phyloP scores from a whole-genome alignment of 73 alveolate species.

The Stentor roeselii region DNA sequence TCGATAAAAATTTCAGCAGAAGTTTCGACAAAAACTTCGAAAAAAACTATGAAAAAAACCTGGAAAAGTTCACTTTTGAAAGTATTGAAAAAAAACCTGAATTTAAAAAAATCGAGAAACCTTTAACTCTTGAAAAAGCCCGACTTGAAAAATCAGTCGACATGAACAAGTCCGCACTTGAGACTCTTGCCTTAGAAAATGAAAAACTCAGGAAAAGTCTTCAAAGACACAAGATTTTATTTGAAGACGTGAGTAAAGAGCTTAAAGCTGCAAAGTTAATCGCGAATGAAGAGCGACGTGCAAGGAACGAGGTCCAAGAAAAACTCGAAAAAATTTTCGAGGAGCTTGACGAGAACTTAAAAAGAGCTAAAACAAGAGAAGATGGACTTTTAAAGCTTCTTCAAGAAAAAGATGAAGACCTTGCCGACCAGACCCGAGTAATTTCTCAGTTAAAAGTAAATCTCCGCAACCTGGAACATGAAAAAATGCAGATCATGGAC shows the following conservation, averaged over 20 bases:
- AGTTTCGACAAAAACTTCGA: no score
- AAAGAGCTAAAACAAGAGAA: background rate
- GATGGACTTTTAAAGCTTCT: background rate
- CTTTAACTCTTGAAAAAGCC: background rate
- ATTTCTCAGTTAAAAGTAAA: background rate
- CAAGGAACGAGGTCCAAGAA: background rate
- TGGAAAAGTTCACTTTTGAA: no score
- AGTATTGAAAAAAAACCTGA: background rate
- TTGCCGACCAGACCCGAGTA: background rate
- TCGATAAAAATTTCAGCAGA: no score
- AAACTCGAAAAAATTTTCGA: background rate
- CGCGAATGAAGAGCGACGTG: background rate
- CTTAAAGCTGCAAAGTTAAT: background rate
- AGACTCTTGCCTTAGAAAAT: background rate
- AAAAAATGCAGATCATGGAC: constrained; percentile 4
- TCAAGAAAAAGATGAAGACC: constrained; percentile 2
- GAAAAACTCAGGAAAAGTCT: background rate
- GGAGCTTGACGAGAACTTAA: background rate
- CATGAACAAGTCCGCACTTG: background rate
- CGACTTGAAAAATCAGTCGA: background rate
- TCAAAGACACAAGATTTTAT: background rate
- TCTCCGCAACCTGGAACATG: background rate
- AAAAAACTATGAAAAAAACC: no score
- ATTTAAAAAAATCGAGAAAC: background rate
- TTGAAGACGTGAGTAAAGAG: background rate